Evolutionary conservation across 2,329 filamentous ascomycete genomes (phyloP), one percentile per base, ranked within the genome.

Genomic region (Pyrenophora seminiperda): DNA sequence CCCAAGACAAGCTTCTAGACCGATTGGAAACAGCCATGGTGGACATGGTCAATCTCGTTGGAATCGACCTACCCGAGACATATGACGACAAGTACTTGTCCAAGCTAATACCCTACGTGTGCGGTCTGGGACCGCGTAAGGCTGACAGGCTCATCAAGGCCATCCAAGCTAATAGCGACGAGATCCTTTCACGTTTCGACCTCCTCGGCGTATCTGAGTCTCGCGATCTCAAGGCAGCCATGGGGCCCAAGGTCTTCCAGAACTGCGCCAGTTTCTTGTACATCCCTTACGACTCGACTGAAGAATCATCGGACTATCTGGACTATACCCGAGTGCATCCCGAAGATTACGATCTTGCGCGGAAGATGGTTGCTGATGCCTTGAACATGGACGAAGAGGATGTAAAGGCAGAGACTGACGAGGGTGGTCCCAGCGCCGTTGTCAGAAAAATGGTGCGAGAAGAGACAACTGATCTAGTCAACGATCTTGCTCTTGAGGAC

Each of bases 321-420:
- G 94, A 99, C 75, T 96, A 94, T 70, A 99, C 94, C 38, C 89
- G 94, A 77, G 91, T 99, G 14, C 94, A 99, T 67, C 94, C 94
- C 1, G 94, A 99, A 77, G 94, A 99, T 71, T 99, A 99, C 73
- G 94, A 99, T 62, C 87, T 99, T 54, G 94, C 91, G 40, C 90
- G 93, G 62, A 99, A 99, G 76, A 97, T 99, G 88, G 94, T 94
- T 15, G 94, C 94, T 3, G 94, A 99, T 78, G 94, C 94, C 13
- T 80, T 99, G 39, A 93, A 97, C 70, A 81, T 99, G 60, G 94
- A 99, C 63, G 94, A 99, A 75, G 94, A 99, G 77, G 94, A 99
- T 66, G 91, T 99, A 70, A 95, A 96, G 74, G 91, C 89, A 1
- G 92, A 97, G 75, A 89, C 88, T 4, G 90, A 96, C 59, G 91